A percentile compares a stretch with the other conserved stretches of the same genome.
These are phyloP conservation scores for Podospora appendiculata DNA, from an alignment of 495 filamentous ascomycete genomes.

Conservation along the genomic window DNA sequence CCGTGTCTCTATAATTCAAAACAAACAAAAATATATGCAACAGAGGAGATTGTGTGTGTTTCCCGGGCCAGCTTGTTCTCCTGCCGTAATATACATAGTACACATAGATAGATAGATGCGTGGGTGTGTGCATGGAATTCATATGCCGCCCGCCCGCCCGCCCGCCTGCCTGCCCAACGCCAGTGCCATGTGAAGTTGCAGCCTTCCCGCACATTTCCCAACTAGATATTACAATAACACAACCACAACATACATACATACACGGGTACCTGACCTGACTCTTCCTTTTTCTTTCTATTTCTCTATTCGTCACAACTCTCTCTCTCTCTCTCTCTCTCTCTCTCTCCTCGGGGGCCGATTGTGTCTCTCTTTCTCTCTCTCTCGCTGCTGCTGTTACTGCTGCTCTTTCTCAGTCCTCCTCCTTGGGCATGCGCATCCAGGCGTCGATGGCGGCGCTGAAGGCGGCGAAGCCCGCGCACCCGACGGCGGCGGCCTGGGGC, in stretches of 20 bases:
- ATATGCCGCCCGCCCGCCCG: neutral
- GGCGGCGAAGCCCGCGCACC: slow-evolving; percentile 91
- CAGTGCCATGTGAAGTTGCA: neutral
- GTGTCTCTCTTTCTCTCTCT: neutral
- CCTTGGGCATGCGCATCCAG: slow-evolving; percentile 66
- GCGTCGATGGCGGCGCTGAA: slow-evolving; percentile 93
- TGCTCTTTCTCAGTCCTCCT: slow-evolving; percentile 24
- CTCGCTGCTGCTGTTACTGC: too few species aligned
- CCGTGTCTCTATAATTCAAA: too few species aligned
- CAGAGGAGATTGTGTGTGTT: too few species aligned
- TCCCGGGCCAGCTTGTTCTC: too few species aligned
- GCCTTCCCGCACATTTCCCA: neutral
- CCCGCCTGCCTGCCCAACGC: slow-evolving; percentile 7
- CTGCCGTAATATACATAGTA: neutral
- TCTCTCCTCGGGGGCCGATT: neutral
- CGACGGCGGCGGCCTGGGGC: slow-evolving; percentile 80
- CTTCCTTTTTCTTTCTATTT: neutral
- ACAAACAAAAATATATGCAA: too few species aligned
- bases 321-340: neutral
- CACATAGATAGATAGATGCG: neutral
- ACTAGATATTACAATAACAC: neutral
- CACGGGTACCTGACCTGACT: neutral
- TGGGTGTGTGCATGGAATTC: slow-evolving; percentile 1
- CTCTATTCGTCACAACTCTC: neutral
- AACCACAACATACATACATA: too few species aligned